A percentile compares a stretch with the other conserved stretches of the same genome.
These are phyloP conservation scores for Plasmodium malariae DNA, from an alignment of 169 alveolate species.

Conservation along the genomic window DNA sequence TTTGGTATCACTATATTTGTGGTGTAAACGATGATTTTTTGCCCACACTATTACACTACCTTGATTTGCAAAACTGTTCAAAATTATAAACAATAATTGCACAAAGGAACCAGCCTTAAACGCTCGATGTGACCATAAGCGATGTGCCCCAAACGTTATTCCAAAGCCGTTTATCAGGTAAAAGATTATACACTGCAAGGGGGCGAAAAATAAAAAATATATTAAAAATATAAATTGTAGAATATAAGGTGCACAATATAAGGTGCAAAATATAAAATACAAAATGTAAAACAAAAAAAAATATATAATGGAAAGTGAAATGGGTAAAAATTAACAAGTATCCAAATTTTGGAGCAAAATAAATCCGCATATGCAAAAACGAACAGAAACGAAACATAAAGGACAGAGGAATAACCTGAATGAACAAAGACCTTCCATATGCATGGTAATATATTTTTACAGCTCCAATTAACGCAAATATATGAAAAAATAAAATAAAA, in stretches of 20 bases:
- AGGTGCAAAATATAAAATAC: background rate
- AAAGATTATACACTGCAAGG: conserved; percentile 73
- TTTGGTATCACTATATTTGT: conserved; percentile 87
- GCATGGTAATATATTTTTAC: conserved; percentile 77
- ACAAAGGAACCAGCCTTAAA: conserved; percentile 85
- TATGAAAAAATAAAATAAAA: conserved; percentile 79
- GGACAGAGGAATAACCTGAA: conserved; percentile 73
- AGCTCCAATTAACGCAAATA: conserved; percentile 81
- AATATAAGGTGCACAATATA: too few relatives aligned
- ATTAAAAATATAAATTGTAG: background rate
- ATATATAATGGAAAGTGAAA: too few relatives aligned
- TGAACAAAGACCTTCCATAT: conserved; percentile 76
- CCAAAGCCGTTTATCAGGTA: conserved; percentile 88
- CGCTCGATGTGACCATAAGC: conserved; percentile 91
- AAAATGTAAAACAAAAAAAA: too few relatives aligned
- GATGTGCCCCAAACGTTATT: conserved; percentile 91
- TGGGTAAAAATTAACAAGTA: too few relatives aligned
- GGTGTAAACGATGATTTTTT: conserved; percentile 89
- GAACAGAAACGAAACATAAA: background rate
- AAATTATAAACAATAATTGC: conserved; percentile 82
- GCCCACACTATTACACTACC: conserved; percentile 91
- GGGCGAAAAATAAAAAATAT: background rate
- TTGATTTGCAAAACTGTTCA: conserved; percentile 88
- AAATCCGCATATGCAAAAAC: too few relatives aligned
- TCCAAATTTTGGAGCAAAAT: too few relatives aligned